phyloP scores from a whole-genome alignment of 768 basidiomycete species.

The Chlorophyllum brunneum region DNA sequence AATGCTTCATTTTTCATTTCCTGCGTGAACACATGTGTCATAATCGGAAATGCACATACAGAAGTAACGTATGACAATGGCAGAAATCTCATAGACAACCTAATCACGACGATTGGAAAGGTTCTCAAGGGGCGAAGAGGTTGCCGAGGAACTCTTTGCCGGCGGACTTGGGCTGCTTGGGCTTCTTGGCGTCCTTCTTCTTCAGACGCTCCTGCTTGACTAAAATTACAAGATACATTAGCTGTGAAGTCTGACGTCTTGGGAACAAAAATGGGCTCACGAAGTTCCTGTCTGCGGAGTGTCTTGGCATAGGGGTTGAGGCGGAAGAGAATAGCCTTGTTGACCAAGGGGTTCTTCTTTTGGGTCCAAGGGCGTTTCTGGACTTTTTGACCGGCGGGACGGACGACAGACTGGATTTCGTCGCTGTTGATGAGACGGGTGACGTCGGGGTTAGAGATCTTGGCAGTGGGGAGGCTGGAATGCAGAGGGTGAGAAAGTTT shows the following conservation, averaged over 20 bases:
- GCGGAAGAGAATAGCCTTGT: constrained; percentile 93
- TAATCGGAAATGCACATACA: constrained; percentile 3
- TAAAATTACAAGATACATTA: constrained; percentile 22
- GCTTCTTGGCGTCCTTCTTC: constrained; percentile 61
- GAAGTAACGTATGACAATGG: neutral
- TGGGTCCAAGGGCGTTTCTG: constrained; percentile 97
- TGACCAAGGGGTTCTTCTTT: constrained; percentile 97
- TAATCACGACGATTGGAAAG: neutral
- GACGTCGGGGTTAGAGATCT: constrained; percentile 96
- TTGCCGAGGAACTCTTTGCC: constrained; percentile 82
- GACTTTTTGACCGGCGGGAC: constrained; percentile 78
- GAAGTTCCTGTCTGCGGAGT: constrained; percentile 81
- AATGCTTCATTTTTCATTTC: neutral
- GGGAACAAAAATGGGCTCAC: constrained; percentile 43
- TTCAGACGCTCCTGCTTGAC: constrained; percentile 80
- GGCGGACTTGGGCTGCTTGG: constrained; percentile 58
- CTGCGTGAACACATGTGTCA: neutral
- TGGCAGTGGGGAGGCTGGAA: constrained; percentile 83
- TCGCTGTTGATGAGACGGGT: constrained; percentile 97
- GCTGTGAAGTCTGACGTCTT: neutral
- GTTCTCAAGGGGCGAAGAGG: constrained; percentile 76
- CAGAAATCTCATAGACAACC: constrained; percentile 11
- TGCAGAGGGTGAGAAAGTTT: neutral
- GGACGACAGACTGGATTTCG: constrained; percentile 96
- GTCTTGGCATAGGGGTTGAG: constrained; percentile 99